Conservation (phyloP, 140 eudicot genomes). For the Anethum foeniculum region DNA sequence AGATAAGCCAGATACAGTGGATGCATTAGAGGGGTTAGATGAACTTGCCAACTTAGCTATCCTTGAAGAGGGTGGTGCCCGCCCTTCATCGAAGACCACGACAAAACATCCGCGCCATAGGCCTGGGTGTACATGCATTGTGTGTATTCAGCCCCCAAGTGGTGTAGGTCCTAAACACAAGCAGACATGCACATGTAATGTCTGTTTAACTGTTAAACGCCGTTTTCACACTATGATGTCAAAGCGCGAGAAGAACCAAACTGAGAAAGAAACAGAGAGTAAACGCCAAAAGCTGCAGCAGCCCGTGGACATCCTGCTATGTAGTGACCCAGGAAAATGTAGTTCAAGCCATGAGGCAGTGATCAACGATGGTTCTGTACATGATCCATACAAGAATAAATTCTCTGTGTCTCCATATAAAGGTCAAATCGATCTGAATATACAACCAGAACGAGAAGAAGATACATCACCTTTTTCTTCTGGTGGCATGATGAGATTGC, state of each 20-base stretch:
- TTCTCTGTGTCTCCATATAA: constrained; percentile 33
- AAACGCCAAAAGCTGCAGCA: constrained; percentile 20
- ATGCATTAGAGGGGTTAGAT: constrained; percentile 40
- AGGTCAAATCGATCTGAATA: constrained; percentile 70
- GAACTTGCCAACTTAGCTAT: constrained; percentile 42
- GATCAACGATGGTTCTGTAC: constrained; percentile 19
- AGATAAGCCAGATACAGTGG: constrained; percentile 23
- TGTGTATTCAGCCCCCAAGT: constrained; percentile 57
- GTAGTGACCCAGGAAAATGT: constrained; percentile 17
- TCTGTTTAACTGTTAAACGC: constrained; percentile 36
- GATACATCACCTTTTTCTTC: constrained; percentile 46
- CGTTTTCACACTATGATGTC: constrained; percentile 31
- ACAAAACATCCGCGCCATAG: constrained; percentile 61
- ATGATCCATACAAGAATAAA: constrained; percentile 20
- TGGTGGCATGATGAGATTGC: constrained; percentile 27
- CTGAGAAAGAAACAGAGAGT: constrained; percentile 37
- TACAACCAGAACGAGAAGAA: constrained; percentile 70
- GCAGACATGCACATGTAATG: constrained; percentile 42
- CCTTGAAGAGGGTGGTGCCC: constrained; percentile 30
- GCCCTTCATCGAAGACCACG: constrained; percentile 27
- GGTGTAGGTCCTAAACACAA: constrained; percentile 50
- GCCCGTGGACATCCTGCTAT: constrained; percentile 17
- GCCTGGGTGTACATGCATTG: constrained; percentile 60
- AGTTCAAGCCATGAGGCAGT: constrained; percentile 9
- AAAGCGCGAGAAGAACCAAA: constrained; percentile 30